phyloP scores from a whole-genome alignment of 2,329 filamentous ascomycete genomes.

The Pseudopyricularia cyperi region DNA sequence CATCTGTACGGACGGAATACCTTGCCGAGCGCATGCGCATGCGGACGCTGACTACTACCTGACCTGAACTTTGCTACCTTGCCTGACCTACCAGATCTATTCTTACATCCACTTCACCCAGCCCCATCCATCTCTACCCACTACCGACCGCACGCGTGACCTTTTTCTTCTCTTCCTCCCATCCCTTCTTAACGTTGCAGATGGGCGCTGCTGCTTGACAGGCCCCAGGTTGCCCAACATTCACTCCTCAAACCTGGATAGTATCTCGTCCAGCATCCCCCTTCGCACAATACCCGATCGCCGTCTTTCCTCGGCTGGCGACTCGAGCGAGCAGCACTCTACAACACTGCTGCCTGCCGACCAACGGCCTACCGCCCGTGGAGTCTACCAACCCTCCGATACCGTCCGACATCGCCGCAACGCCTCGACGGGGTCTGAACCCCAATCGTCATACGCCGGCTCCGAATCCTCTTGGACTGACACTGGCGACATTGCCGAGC shows the following conservation, averaged over 20 bases:
- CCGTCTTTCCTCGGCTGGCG: slow-evolving; percentile 11
- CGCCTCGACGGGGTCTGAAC: slow-evolving; percentile 25
- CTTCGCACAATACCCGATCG: slow-evolving; percentile 55
- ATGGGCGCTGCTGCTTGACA: slow-evolving; percentile 64
- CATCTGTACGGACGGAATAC: no score
- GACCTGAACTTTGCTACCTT: no score
- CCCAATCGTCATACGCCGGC: slow-evolving; percentile 21
- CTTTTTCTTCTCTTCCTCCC: neutral
- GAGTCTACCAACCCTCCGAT: slow-evolving; percentile 23
- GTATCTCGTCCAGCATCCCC: slow-evolving; percentile 74
- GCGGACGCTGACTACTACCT: no score
- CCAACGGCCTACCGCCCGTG: slow-evolving; percentile 15
- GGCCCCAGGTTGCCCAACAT: slow-evolving; percentile 71
- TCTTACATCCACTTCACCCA: slow-evolving; percentile 4
- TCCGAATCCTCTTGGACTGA: slow-evolving; percentile 66
- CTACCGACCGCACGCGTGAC: neutral
- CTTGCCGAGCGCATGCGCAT: no score
- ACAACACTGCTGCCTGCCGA: slow-evolving; percentile 28
- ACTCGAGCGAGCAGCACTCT: slow-evolving; percentile 24
- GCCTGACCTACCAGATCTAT: neutral
- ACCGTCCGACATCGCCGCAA: slow-evolving; percentile 27
- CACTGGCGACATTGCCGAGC: slow-evolving; percentile 88
- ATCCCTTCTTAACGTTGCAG: slow-evolving; percentile 22
- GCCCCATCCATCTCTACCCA: slow-evolving; percentile 2
- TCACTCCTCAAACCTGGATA: slow-evolving; percentile 57